A percentile compares a stretch with the other conserved stretches of the same genome.
phyloP scores from a whole-genome alignment of 2,329 filamentous ascomycete genomes.

The Bisporella sp. region DNA sequence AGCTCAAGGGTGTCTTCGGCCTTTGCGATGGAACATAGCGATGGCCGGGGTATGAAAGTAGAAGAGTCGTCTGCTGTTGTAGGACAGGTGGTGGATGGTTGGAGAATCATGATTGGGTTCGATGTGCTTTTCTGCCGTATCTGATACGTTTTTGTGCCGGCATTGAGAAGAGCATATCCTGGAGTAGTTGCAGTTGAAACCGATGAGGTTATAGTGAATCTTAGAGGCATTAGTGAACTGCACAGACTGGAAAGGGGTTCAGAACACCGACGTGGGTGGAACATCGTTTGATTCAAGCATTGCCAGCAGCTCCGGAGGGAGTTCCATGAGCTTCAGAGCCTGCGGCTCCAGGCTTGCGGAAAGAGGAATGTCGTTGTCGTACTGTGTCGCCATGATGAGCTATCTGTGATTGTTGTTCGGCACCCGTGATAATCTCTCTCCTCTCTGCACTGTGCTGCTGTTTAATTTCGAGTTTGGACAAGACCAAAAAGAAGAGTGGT shows the following conservation, averaged over 20 bases:
- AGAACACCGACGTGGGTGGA: conserved; percentile 42
- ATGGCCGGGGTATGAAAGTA: conserved; percentile 26
- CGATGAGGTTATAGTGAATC: conserved; percentile 31
- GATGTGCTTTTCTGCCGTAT: conserved; percentile 62
- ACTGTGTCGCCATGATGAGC: conserved; percentile 22
- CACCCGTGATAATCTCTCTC: no score
- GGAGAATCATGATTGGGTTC: conserved; percentile 54
- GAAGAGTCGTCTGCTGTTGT: conserved; percentile 13
- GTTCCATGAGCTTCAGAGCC: conserved; percentile 54
- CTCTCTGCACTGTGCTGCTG: no score
- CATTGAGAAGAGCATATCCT: conserved; percentile 45
- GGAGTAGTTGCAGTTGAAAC: conserved; percentile 22
- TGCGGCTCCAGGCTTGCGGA: conserved; percentile 40
- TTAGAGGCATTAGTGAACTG: conserved; percentile 7
- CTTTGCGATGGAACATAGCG: conserved; percentile 44
- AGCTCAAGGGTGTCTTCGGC: conserved; percentile 58
- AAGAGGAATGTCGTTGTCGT: conserved; percentile 40
- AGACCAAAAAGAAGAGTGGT: no score
- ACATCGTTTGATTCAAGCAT: conserved; percentile 44
- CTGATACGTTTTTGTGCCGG: conserved; percentile 45
- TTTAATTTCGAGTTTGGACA: no score
- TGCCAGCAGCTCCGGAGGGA: conserved; percentile 50
- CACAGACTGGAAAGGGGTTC: not conserved
- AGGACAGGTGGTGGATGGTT: conserved; percentile 24
- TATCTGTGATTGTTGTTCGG: no score